These are phyloP conservation scores for Colletotrichum kahawae DNA, from an alignment of 2,329 filamentous ascomycete species.

Conservation along the genomic window DNA sequence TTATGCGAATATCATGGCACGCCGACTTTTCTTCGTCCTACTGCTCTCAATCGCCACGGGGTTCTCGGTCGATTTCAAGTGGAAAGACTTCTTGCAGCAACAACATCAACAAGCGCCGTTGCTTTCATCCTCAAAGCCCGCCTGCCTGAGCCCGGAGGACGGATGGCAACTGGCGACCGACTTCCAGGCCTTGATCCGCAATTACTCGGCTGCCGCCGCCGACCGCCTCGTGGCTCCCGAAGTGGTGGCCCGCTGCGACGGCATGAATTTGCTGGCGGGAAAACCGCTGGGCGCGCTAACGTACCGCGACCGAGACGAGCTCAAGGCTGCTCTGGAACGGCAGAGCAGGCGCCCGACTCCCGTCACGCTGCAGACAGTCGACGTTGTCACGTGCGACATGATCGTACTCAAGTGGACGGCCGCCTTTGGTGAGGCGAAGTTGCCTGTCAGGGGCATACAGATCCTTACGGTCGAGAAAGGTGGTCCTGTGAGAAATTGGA, in stretches of 20 bases:
- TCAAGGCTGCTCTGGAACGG: neutral
- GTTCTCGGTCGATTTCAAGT: neutral
- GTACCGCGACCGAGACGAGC: neutral
- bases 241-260: neutral
- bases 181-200: neutral
- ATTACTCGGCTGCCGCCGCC: neutral
- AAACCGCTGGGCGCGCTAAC: neutral
- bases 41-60: neutral
- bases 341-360: neutral
- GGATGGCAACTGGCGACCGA: neutral
- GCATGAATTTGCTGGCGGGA: neutral
- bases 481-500: neutral
- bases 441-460: neutral
- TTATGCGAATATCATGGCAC: neutral
- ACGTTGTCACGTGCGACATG: neutral
- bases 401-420: neutral
- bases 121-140: neutral
- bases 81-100: neutral
- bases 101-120: neutral
- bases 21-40: neutral
- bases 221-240: neutral
- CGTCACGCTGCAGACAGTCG: neutral
- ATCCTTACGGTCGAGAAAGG: neutral
- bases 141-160: neutral
- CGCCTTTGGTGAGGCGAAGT: neutral